Base-by-base conservation (phyloP, 768 basidiomycete genomes). In the Serendipita sp. region DNA sequence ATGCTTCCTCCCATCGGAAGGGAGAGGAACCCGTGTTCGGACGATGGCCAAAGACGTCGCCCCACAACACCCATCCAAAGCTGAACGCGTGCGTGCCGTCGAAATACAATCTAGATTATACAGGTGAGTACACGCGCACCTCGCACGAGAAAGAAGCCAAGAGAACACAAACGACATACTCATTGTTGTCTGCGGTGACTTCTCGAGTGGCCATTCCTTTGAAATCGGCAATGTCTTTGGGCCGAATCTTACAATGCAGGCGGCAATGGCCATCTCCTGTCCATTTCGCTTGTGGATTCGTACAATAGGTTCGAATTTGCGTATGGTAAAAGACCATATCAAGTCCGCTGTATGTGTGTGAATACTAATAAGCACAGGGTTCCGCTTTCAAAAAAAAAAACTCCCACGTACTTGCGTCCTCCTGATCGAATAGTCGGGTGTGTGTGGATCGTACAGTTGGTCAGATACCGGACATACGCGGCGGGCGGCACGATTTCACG, bases 61-160 rank as follows among this genome's bases (percentile, higher is more conserved):
- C 72, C 90, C 91, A 93, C 2, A 81, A 73, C 60, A 93, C 71
- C 75, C 91, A 93, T 1, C 91, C 92, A 4, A 85, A 87, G 38
- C 76, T 73, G 22, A 87, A 73, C 69, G 88, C 85, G 73, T 95
- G 53, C 24, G 53, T 91, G 20, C 87, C 74, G 70, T 84, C 89
- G 31, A 70, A 66, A 11, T 65, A 68, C 17, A 48, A 53, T 16
- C 20, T n/a, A 31, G 53, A 22, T 11, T n/a, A n/a, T 43, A 65
- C n/a, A 67, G n/a, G 9, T 62, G 61, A 20, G 53, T 17, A 20
- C 60, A 43, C n/a, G n/a, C n/a, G n/a, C n/a, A n/a, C n/a, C n/a
- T n/a, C n/a, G n/a, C n/a, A n/a, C n/a, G n/a, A n/a, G n/a, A n/a
- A n/a, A n/a, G n/a, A n/a, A n/a, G n/a, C n/a, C n/a, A n/a, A n/a